Conservation (phyloP, 768 basidiomycete species). For the Amanita rimosa region DNA sequence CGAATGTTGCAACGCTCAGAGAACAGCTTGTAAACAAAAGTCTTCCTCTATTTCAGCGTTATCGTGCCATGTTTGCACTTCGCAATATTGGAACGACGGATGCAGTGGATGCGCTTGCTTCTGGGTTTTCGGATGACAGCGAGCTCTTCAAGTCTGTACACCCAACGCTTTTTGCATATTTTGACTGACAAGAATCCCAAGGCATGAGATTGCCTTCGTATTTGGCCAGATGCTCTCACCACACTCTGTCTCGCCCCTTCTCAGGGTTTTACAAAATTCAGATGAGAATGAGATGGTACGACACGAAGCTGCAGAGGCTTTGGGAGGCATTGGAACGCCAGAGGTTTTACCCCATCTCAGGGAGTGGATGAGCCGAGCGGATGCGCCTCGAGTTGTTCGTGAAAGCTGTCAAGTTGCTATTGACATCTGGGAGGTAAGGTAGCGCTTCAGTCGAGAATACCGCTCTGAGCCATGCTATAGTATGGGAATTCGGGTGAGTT, state of each 20-base stretch:
- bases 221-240: slow-evolving; percentile 91
- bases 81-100: slow-evolving; percentile 81
- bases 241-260: slow-evolving; percentile 77
- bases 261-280: slow-evolving; percentile 62
- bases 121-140: slow-evolving; percentile 81
- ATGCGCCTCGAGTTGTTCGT: slow-evolving; percentile 80
- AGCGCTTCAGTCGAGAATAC: not conserved
- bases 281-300: slow-evolving; percentile 93
- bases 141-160: slow-evolving; percentile 81
- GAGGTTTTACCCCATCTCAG: slow-evolving; percentile 81
- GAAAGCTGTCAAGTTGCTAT: slow-evolving; percentile 96
- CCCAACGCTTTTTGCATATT: not conserved
- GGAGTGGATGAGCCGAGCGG: slow-evolving; percentile 71
- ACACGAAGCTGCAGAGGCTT: slow-evolving; percentile 96
- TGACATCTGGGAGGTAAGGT: slow-evolving; percentile 89
- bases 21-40: slow-evolving; percentile 51
- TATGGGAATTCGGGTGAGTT: slow-evolving; percentile 76
- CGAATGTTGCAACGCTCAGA: slow-evolving; percentile 43
- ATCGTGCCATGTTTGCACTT: slow-evolving; percentile 96
- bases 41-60: slow-evolving; percentile 80
- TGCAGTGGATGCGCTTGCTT: slow-evolving; percentile 85
- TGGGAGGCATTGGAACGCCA: slow-evolving; percentile 93
- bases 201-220: slow-evolving; percentile 97
- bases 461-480: slow-evolving; percentile 22
- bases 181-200: slow-evolving; percentile 16